Evolutionary conservation across 805 yeast genomes (phyloP).

Genomic region (Zygotorulaspora danielsina): DNA sequence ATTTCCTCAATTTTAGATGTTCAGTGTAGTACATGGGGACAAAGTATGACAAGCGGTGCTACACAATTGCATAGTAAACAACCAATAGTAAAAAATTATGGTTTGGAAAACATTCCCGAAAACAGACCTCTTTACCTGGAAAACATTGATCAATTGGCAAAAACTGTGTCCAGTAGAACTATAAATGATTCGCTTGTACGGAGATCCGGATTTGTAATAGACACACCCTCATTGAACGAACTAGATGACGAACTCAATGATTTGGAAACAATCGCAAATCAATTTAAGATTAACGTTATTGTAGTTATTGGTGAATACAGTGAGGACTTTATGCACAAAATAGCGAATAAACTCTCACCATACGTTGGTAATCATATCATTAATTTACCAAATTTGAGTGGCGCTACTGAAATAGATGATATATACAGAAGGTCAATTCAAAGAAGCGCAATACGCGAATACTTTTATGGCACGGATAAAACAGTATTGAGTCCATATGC

Average conservation of each 20-base stretch:
- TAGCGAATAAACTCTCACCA: slow-evolving; percentile 15
- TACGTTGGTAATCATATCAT: slow-evolving; percentile 33
- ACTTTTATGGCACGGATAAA: slow-evolving; percentile 75
- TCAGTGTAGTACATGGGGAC: slow-evolving; percentile 68
- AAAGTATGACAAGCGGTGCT: slow-evolving; percentile 70
- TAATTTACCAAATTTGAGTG: slow-evolving; percentile 68
- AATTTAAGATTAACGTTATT: slow-evolving; percentile 24
- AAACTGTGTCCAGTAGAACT: slow-evolving; percentile 38
- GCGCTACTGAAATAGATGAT: slow-evolving; percentile 72
- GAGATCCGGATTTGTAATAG: slow-evolving; percentile 34
- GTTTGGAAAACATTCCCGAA: slow-evolving; percentile 55
- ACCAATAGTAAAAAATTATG: slow-evolving; percentile 80
- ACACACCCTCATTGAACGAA: slow-evolving; percentile 28
- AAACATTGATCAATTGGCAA: slow-evolving; percentile 46
- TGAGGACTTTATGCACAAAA: slow-evolving; percentile 14
- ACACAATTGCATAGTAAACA: slow-evolving; percentile 79
- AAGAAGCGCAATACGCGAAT: slow-evolving; percentile 74
- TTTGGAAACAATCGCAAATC: slow-evolving; percentile 17
- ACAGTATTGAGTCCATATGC: slow-evolving; percentile 80
- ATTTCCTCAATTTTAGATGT: slow-evolving; percentile 76
- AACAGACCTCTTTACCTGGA: slow-evolving; percentile 50
- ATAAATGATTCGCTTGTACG: slow-evolving; percentile 29
- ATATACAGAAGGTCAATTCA: slow-evolving; percentile 65
- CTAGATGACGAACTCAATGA: slow-evolving; percentile 20
- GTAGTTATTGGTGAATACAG: slow-evolving; percentile 20